phyloP scores from a whole-genome alignment of 176 grass and related monocot genomes.

The Dendrocalamus sinicus region DNA sequence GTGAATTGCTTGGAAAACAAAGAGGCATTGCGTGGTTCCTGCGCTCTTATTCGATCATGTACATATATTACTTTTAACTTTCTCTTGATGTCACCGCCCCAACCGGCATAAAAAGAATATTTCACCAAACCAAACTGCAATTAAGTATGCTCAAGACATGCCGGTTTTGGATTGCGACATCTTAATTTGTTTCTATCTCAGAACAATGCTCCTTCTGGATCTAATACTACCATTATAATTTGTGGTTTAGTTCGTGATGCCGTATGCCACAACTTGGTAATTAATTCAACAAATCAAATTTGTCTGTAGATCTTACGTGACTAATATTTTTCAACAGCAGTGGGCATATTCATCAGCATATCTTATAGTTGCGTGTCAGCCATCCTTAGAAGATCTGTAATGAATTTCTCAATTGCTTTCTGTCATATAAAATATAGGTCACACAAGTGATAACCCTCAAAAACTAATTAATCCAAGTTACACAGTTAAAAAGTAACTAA shows the following conservation, averaged over 20 bases:
- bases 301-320: background rate
- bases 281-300: background rate
- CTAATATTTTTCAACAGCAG: background rate
- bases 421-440: background rate
- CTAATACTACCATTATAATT: background rate
- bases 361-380: background rate
- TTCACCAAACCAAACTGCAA: conserved; percentile 15
- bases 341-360: background rate
- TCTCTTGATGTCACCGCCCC: conserved; percentile 19
- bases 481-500: no score
- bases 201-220: background rate
- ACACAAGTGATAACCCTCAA: background rate
- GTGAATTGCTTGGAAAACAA: conserved; percentile 4
- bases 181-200: background rate
- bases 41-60: background rate
- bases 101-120: conserved; percentile 5
- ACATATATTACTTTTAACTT: background rate
- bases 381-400: background rate
- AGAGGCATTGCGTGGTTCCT: background rate
- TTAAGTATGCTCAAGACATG: background rate
- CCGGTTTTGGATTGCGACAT: conserved; percentile 13
- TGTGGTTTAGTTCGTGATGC: conserved; percentile 13
- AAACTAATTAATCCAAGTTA: no score
- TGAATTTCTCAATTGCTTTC: background rate
- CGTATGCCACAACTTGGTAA: background rate